phyloP scores from a whole-genome alignment of 208 protist species.

The Acanthamoeba culbertsoni region DNA sequence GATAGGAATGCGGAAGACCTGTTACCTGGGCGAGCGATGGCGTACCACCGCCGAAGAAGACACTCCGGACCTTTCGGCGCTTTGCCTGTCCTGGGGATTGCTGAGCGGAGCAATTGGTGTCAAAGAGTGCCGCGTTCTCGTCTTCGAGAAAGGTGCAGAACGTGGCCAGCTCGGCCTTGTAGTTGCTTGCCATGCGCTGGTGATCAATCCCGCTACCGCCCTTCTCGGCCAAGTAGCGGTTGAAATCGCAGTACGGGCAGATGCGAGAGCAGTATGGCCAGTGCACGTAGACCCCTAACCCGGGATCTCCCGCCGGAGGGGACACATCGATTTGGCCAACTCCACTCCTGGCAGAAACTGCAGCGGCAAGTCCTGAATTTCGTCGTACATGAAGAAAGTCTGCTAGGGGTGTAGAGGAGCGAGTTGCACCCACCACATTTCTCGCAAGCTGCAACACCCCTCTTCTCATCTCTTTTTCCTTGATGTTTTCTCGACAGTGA shows the following conservation, averaged over 20 bases:
- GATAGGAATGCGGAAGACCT: neutral
- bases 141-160: neutral
- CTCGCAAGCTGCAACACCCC: too few relatives aligned
- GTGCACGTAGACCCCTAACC: slow-evolving; percentile 63
- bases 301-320: neutral
- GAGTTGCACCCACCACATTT: too few relatives aligned
- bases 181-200: slow-evolving; percentile 24
- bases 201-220: slow-evolving; percentile 61
- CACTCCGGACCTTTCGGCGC: neutral
- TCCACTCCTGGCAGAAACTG: too few relatives aligned
- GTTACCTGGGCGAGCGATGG: slow-evolving; percentile 63
- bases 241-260: slow-evolving; percentile 74
- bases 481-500: too few relatives aligned
- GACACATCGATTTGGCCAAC: too few relatives aligned
- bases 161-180: neutral
- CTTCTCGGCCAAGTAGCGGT: slow-evolving; percentile 59
- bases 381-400: too few relatives aligned
- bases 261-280: slow-evolving; percentile 70
- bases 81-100: neutral
- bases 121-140: neutral
- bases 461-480: too few relatives aligned
- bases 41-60: slow-evolving; percentile 74
- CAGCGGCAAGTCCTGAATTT: too few relatives aligned
- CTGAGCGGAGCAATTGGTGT: neutral
- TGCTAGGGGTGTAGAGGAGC: too few relatives aligned